Conservation (phyloP, 2,329 filamentous ascomycete species). For the Arthrobotrys musiformis region DNA sequence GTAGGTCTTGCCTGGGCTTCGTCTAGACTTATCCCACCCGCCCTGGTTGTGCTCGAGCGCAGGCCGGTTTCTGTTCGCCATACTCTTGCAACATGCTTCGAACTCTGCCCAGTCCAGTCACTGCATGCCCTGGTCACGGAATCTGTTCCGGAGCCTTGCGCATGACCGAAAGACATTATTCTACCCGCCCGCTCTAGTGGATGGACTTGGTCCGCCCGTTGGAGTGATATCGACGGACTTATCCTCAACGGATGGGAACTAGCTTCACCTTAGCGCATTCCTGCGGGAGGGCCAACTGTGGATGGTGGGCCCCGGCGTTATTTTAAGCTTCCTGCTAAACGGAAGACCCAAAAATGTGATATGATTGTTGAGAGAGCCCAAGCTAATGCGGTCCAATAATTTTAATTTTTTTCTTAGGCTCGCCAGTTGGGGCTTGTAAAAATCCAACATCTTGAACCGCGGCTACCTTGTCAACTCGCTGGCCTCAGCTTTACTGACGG, state of each 20-base stretch:
- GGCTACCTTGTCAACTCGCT: neutral
- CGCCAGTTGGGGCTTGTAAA: neutral
- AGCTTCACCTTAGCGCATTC: slow-evolving; percentile 29
- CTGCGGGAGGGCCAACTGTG: slow-evolving; percentile 9
- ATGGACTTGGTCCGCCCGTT: neutral
- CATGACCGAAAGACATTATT: slow-evolving; percentile 15
- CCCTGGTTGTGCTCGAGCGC: slow-evolving; percentile 17
- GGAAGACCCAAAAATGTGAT: slow-evolving; percentile 27
- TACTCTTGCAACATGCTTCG: slow-evolving; percentile 19
- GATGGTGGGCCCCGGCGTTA: slow-evolving; percentile 1
- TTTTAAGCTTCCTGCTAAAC: slow-evolving; percentile 12
- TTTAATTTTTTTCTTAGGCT: neutral
- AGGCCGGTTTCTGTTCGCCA: slow-evolving; percentile 16
- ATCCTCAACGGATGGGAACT: slow-evolving; percentile 5
- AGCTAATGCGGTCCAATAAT: neutral
- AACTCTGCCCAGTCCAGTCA: neutral
- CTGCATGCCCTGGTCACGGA: slow-evolving; percentile 45
- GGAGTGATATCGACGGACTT: neutral
- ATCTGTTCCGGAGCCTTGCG: slow-evolving; percentile 29
- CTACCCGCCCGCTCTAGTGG: slow-evolving; percentile 13
- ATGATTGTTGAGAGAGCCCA: neutral
- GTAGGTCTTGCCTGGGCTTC: neutral
- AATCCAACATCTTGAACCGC: slow-evolving; percentile 8
- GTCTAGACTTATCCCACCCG: slow-evolving; percentile 18
- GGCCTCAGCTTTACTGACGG: neutral